Percentiles rank a stretch among this genome's conserved stretches.
Evolutionary conservation across 2,329 filamentous ascomycete species (phyloP).

Genomic region (Fusarium gaditjirri): DNA sequence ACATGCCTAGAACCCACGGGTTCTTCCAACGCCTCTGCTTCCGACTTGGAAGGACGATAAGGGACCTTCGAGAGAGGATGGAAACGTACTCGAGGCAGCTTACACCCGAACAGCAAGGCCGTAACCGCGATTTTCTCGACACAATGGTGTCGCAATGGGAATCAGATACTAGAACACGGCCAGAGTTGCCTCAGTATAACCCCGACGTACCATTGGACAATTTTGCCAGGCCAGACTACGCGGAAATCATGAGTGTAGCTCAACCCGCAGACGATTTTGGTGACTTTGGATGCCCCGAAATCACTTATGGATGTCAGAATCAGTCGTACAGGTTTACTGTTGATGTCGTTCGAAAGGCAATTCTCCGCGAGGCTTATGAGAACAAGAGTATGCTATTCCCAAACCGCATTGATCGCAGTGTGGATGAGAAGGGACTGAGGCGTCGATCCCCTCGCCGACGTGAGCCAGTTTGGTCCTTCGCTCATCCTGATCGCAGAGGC

Average conservation of each 20-base stretch:
- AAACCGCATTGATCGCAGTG: slow-evolving; percentile 44
- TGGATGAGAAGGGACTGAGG: slow-evolving; percentile 24
- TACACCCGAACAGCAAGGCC: slow-evolving; percentile 8
- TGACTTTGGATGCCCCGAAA: slow-evolving; percentile 1
- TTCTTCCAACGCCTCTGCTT: slow-evolving; percentile 49
- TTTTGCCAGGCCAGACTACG: slow-evolving; percentile 31
- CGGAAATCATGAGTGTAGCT: slow-evolving; percentile 48
- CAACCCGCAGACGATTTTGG: slow-evolving; percentile 42
- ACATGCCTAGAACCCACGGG: slow-evolving; percentile 14
- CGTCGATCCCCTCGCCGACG: slow-evolving; percentile 35
- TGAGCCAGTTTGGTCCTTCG: slow-evolving; percentile 49
- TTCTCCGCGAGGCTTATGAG: slow-evolving; percentile 57
- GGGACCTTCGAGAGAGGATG: slow-evolving; percentile 13
- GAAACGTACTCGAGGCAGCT: slow-evolving; percentile 7
- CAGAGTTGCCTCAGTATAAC: slow-evolving; percentile 33
- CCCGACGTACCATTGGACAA: not conserved
- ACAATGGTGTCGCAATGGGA: slow-evolving; percentile 26
- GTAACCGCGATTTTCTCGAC: slow-evolving; percentile 26
- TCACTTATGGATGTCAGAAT: slow-evolving; percentile 18
- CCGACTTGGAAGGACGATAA: slow-evolving; percentile 53
- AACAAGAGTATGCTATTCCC: slow-evolving; percentile 58
- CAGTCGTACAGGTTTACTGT: slow-evolving; percentile 25
- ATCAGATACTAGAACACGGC: slow-evolving; percentile 20
- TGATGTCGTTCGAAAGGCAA: slow-evolving; percentile 49
- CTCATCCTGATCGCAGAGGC: slow-evolving; percentile 36